Conservation (phyloP, 2,329 filamentous ascomycete genomes). For the Ilyonectria robusta region DNA sequence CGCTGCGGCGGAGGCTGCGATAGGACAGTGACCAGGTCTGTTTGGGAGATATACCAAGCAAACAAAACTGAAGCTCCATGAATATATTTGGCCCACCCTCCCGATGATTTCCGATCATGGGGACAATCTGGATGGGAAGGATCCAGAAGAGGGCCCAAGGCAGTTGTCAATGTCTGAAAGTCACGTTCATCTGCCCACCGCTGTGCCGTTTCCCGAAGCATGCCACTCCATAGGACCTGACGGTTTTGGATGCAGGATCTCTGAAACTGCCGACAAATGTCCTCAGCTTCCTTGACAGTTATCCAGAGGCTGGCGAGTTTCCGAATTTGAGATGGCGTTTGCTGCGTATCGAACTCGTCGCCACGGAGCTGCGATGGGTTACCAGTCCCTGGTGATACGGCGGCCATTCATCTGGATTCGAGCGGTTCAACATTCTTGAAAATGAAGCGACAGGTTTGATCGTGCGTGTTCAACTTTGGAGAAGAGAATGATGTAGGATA, state of each 20-base stretch:
- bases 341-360: neutral
- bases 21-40: conserved; percentile 6
- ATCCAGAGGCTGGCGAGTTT: neutral
- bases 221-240: conserved; percentile 17
- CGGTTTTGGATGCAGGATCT: neutral
- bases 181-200: conserved; percentile 17
- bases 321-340: neutral
- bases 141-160: conserved; percentile 9
- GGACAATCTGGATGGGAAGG: conserved; percentile 6
- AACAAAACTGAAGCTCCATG: conserved; percentile 19
- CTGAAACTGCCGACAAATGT: neutral
- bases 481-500: neutral
- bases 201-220: neutral
- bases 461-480: neutral
- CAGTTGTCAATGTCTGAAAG: conserved; percentile 21
- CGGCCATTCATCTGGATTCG: neutral
- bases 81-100: conserved; percentile 4
- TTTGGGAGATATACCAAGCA: conserved; percentile 14
- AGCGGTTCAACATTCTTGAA: neutral
- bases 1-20: conserved; percentile 16
- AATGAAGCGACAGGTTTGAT: neutral
- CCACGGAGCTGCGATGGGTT: too few relatives aligned
- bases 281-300: neutral
- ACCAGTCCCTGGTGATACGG: neutral
- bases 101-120: neutral